Evolutionary conservation across 2,329 filamentous ascomycete species (phyloP).

Genomic region (Balansia obtecta): DNA sequence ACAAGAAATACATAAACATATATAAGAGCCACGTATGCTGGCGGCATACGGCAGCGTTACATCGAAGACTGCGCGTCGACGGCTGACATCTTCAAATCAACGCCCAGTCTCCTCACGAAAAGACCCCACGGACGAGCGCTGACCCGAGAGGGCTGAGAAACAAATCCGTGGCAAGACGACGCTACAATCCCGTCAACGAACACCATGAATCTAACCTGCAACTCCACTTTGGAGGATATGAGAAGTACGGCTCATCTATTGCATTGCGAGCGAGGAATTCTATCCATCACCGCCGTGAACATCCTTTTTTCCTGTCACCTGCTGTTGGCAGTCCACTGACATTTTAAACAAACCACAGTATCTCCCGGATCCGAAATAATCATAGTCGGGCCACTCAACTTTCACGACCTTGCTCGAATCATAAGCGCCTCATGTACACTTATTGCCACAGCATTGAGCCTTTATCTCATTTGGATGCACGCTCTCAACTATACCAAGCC

Average conservation of each 20-base stretch:
- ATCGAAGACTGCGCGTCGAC: background rate
- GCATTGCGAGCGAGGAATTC: background rate
- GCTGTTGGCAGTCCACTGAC: background rate
- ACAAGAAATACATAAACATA: background rate
- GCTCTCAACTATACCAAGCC: conserved; percentile 49
- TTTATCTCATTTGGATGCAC: conserved; percentile 47
- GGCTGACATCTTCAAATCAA: background rate
- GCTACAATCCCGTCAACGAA: conserved; percentile 1
- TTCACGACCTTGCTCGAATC: conserved; percentile 41
- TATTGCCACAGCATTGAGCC: conserved; percentile 38
- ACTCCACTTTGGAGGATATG: conserved; percentile 30
- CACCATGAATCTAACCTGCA: conserved; percentile 27
- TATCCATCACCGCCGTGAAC: background rate
- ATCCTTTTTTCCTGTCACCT: background rate
- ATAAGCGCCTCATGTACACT: conserved; percentile 35
- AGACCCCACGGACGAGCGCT: background rate
- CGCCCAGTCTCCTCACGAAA: background rate
- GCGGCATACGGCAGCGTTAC: background rate
- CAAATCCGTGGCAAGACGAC: background rate
- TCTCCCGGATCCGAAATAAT: conserved; percentile 31
- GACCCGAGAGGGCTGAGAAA: conserved; percentile 1
- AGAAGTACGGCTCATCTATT: conserved; percentile 21
- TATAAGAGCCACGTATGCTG: background rate
- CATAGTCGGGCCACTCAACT: conserved; percentile 36
- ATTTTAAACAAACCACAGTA: conserved; percentile 17